Evolutionary conservation across 768 basidiomycete genomes (phyloP).

Genomic region (Pulveroboletus sp.): DNA sequence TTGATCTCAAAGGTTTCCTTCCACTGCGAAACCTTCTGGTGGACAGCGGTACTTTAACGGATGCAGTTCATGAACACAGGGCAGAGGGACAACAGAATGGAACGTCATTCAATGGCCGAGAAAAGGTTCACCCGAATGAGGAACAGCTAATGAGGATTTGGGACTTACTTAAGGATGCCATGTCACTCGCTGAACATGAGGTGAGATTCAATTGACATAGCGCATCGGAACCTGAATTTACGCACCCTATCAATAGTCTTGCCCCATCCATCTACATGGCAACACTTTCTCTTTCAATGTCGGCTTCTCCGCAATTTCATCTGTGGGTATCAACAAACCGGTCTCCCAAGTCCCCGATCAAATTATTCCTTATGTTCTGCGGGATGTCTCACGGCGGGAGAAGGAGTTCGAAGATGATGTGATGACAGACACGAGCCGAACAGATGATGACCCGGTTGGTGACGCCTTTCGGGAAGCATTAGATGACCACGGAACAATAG

Average conservation of each 20-base stretch:
- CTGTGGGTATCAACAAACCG: not conserved
- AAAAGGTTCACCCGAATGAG: slow-evolving; percentile 82
- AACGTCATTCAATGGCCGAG: slow-evolving; percentile 26
- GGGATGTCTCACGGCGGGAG: not conserved
- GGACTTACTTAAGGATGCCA: slow-evolving; percentile 75
- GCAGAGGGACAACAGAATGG: slow-evolving; percentile 23
- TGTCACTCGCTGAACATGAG: slow-evolving; percentile 50
- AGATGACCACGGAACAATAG: slow-evolving; percentile 29
- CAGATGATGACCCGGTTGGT: slow-evolving; percentile 71
- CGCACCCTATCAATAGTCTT: slow-evolving; percentile 17
- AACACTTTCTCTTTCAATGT: slow-evolving; percentile 20
- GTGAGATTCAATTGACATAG: slow-evolving; percentile 34
- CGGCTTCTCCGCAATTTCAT: slow-evolving; percentile 4
- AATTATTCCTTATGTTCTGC: slow-evolving; percentile 7
- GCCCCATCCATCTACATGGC: slow-evolving; percentile 22
- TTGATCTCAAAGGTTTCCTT: slow-evolving; percentile 81
- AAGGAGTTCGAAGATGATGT: slow-evolving; percentile 50
- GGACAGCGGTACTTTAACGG: slow-evolving; percentile 12
- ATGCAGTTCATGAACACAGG: slow-evolving; percentile 19
- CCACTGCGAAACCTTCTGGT: slow-evolving; percentile 67
- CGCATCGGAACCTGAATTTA: slow-evolving; percentile 12
- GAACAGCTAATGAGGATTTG: slow-evolving; percentile 92
- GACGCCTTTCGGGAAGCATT: slow-evolving; percentile 56
- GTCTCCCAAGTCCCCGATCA: slow-evolving; percentile 10
- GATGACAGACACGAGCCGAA: slow-evolving; percentile 63